Base-by-base conservation (phyloP, 129 eudicot genomes). In the Helianthus tuberosus region DNA sequence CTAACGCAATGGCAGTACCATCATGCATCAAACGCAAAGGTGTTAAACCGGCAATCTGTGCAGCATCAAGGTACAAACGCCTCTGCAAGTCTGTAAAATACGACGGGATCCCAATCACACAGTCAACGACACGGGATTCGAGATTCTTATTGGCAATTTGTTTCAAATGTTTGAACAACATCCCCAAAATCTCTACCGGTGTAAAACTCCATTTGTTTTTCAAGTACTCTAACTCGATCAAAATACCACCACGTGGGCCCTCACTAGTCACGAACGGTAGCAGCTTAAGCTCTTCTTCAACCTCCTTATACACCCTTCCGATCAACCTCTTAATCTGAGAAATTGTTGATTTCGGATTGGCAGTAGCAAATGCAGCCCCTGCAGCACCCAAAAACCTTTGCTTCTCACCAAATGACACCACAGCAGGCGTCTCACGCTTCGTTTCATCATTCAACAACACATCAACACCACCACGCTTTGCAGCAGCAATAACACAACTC, bases 71-170 rank as follows among this genome's bases (percentile, higher is more conserved):
- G 81, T 89, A 93, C 41, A 72, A 85, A 57, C 96, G 88, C 62
- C 96, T 87, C 71, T 89, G 96, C 81, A 80, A 50, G 10, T 88
- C 92, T 0, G 98, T 86, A 68, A 89, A 89, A 81, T 93, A 93
- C 2, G 92, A 85, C 0, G 98, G 98, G 20, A 93, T 74, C 35
- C 96, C 95, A 61, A 93, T 90, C 72, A 90, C 98, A 81, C 96
- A 93, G 48, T 88, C 95, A 4, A 57, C 47, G 55, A 84, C 79
- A 6, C 51, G 38, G 5, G 70, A 74, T 53, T 83, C 92, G 7
- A 88, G 86, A 77, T 79, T 86, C 52, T 90, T 90, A 78, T 93
- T 96, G 0, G 93, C 38, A 13, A 83, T 81, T 53, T 86, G 87
- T 79, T 88, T 87, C 74, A 93, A 64, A 83, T 93, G 96, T 5